Evolutionary conservation across 192 early-diverging fungal genomes (phyloP).

Genomic region (Kickxella alabastrina): DNA sequence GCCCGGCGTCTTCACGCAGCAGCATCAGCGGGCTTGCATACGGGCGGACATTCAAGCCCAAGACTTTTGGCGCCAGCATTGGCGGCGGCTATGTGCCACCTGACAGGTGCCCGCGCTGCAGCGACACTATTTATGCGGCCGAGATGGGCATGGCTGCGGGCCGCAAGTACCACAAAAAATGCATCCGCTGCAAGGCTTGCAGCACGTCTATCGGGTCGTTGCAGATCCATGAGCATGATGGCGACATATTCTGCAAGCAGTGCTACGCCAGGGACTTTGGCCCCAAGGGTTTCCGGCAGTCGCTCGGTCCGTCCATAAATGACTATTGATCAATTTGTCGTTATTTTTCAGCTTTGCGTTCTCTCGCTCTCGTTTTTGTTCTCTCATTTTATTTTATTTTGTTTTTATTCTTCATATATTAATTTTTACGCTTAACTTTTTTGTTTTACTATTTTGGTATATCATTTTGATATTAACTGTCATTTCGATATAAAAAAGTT

Average conservation of each 20-base stretch:
- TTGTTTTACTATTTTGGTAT: background rate
- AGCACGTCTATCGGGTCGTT: conserved; percentile 29
- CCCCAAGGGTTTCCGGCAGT: conserved; percentile 36
- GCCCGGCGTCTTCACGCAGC: conserved; percentile 27
- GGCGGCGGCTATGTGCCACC: conserved; percentile 22
- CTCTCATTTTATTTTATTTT: conserved; percentile 1
- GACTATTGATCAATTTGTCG: conserved; percentile 16
- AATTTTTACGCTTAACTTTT: background rate
- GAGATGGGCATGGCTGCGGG: conserved; percentile 45
- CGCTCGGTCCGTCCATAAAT: conserved; percentile 28
- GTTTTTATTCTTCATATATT: background rate
- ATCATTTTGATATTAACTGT: background rate
- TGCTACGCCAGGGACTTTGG: conserved; percentile 52
- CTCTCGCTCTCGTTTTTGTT: background rate
- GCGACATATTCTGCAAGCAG: conserved; percentile 48
- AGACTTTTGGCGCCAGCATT: conserved; percentile 9
- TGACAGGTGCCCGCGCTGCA: conserved; percentile 48
- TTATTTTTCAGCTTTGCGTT: background rate
- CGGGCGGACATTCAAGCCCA: conserved; percentile 34
- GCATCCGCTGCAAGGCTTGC: conserved; percentile 47
- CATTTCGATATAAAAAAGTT: no score
- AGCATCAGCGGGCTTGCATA: conserved; percentile 16
- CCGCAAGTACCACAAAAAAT: conserved; percentile 50
- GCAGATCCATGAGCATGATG: conserved; percentile 47
- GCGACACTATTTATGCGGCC: conserved; percentile 39